A percentile compares a stretch with the other conserved stretches of the same genome.
phyloP scores from a whole-genome alignment of 2,329 filamentous ascomycete species.

The Ceratocystis cubensis region DNA sequence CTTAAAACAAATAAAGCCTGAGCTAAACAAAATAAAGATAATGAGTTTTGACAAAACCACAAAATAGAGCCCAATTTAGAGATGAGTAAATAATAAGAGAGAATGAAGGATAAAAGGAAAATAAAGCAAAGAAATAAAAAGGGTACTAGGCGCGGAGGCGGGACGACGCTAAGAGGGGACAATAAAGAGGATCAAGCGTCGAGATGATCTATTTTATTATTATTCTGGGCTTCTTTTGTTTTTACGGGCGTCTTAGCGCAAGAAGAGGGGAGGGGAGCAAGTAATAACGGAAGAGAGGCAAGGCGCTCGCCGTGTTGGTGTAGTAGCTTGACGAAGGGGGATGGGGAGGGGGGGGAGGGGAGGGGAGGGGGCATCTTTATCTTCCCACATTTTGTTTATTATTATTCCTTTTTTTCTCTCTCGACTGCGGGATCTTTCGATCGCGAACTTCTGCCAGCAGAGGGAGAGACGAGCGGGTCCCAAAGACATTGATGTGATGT shows the following conservation, averaged over 20 bases:
- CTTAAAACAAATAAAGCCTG: background rate
- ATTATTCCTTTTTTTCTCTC: background rate
- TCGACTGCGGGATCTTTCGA: background rate
- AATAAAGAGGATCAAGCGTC: conserved; percentile 10
- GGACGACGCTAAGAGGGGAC: background rate
- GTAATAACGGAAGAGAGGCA: background rate
- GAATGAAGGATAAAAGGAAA: background rate
- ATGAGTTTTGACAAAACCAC: background rate
- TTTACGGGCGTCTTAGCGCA: background rate
- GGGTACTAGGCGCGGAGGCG: background rate
- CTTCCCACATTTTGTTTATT: too few species aligned
- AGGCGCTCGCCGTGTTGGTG: background rate
- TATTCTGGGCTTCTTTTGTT: background rate
- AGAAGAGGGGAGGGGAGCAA: background rate
- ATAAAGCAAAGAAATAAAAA: background rate
- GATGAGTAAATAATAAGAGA: background rate
- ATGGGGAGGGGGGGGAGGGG: too few species aligned
- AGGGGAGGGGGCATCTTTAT: too few species aligned
- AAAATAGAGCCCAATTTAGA: background rate
- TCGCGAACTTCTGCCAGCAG: background rate
- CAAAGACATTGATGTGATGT: background rate
- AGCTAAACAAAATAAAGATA: background rate
- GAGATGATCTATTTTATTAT: background rate
- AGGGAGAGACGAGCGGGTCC: background rate
- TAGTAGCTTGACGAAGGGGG: too few species aligned